Conservation (phyloP, 1,139 yeast genomes). For the Taiozyma sp. region DNA sequence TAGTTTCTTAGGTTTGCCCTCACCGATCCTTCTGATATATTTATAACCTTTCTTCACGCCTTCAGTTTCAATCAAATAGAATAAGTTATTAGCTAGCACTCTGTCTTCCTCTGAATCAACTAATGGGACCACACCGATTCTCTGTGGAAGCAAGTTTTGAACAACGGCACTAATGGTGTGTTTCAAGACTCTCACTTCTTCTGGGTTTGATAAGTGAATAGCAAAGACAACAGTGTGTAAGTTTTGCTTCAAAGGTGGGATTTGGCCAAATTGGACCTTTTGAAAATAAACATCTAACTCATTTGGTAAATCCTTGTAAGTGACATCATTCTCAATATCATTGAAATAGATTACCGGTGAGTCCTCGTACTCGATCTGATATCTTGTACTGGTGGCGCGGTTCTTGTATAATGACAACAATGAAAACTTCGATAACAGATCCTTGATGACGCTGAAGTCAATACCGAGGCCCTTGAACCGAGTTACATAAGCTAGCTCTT, state of each 20-base stretch:
- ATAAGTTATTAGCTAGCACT: slow-evolving; percentile 15
- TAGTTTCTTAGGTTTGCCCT: slow-evolving; percentile 11
- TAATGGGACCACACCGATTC: slow-evolving; percentile 75
- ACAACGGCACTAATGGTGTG: slow-evolving; percentile 47
- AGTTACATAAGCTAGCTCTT: slow-evolving; percentile 33
- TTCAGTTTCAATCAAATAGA: slow-evolving; percentile 9
- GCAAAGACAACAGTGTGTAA: slow-evolving; percentile 71
- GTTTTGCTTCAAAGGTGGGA: slow-evolving; percentile 70
- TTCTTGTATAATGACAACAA: slow-evolving; percentile 32
- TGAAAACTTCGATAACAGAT: slow-evolving; percentile 42
- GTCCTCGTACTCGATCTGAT: slow-evolving; percentile 25
- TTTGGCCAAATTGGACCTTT: slow-evolving; percentile 43
- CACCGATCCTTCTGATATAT: slow-evolving; percentile 10
- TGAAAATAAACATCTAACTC: slow-evolving; percentile 40
- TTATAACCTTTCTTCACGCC: slow-evolving; percentile 13
- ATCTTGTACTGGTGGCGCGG: slow-evolving; percentile 32
- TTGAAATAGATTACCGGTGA: slow-evolving; percentile 67
- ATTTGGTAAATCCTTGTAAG: slow-evolving; percentile 42
- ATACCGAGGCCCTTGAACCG: slow-evolving; percentile 34
- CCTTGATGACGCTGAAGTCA: slow-evolving; percentile 31
- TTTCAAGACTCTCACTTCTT: slow-evolving; percentile 41
- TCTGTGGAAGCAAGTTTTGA: slow-evolving; percentile 63
- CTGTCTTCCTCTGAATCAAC: slow-evolving; percentile 17
- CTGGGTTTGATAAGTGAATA: slow-evolving; percentile 51
- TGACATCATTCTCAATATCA: slow-evolving; percentile 60